These are phyloP conservation scores for Thelonectria blattea DNA, from an alignment of 2,329 filamentous ascomycete genomes.

Conservation along the genomic window DNA sequence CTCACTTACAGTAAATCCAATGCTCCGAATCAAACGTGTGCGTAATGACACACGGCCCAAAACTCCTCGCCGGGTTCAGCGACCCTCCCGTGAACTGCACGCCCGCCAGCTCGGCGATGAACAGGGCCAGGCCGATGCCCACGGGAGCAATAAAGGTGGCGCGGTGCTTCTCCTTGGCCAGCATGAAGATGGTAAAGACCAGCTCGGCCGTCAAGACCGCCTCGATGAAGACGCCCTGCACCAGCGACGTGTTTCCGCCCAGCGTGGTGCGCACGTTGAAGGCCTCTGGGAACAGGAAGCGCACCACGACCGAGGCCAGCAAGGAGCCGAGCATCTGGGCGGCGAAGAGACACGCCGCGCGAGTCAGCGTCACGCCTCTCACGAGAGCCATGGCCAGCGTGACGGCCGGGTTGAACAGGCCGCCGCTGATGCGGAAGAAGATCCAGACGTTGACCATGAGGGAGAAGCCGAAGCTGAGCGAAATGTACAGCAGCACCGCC, in stretches of 20 bases:
- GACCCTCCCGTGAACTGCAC: slow-evolving; percentile 56
- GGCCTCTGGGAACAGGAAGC: slow-evolving; percentile 50
- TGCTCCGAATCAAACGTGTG: slow-evolving; percentile 49
- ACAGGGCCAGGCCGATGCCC: slow-evolving; percentile 54
- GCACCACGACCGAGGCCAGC: slow-evolving; percentile 49
- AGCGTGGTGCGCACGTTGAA: slow-evolving; percentile 52
- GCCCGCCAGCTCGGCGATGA: slow-evolving; percentile 53
- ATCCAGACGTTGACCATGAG: slow-evolving; percentile 55
- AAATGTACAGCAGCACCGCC: slow-evolving; percentile 50
- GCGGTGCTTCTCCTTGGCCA: slow-evolving; percentile 57
- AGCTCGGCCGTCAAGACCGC: slow-evolving; percentile 55
- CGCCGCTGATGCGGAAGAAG: slow-evolving; percentile 53
- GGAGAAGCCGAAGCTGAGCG: slow-evolving; percentile 50
- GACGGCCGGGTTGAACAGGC: slow-evolving; percentile 46
- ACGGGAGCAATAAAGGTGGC: slow-evolving; percentile 56
- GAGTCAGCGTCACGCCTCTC: slow-evolving; percentile 52
- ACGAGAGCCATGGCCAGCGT: slow-evolving; percentile 60
- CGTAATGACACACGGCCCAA: slow-evolving; percentile 54
- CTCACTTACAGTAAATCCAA: slow-evolving; percentile 52
- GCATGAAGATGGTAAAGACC: slow-evolving; percentile 57
- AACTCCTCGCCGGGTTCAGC: slow-evolving; percentile 53
- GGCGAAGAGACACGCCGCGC: slow-evolving; percentile 54
- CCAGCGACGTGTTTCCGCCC: slow-evolving; percentile 46
- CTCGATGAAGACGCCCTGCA: slow-evolving; percentile 57
- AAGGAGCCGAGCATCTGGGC: slow-evolving; percentile 58